Base-by-base conservation (phyloP, 768 basidiomycete genomes). In the Agrocybe pediades region DNA sequence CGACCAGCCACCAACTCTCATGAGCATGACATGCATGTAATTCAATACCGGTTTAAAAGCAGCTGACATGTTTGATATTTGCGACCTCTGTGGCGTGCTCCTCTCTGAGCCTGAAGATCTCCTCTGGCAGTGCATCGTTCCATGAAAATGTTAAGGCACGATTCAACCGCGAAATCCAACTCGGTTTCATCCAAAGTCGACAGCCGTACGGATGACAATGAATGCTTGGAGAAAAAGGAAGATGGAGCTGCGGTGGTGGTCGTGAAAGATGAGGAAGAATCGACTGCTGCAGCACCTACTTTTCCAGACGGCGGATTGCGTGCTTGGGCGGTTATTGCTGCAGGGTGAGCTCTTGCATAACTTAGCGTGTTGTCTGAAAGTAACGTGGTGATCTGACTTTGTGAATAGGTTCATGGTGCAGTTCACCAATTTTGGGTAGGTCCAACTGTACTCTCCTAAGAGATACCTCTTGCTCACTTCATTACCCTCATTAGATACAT, bases 391-490 rank as follows among this genome's bases (percentile, higher is more conserved):
- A 16, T 11, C 20, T 15, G 33, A 16, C 2, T 43, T 26, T 36
- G 26, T 20, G 7, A 4, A 1, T 43, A 74, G 74, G 17, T 74
- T 70, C 53, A 44, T 76, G 9, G 52, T 72, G 9, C 74, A 76
- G 51, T 75, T 74, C 46, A 66, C 66, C n/a, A 72, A 71, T 17
- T 77, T 78, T 56, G 77, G 77, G 71, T 74, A 49, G 5, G 50
- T 43, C 49, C 48, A 41, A 11, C 21, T 25, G 20, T 3, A 16
- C 25, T 17, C 21, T 15, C 45, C 17, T 26, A 50, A 7, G 21
- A 29, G 41, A 13, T 13, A 7, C 50, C 20, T 9, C 17, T 46
- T 16, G 27, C 2, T 49, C 21, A 3, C 43, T 33, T 41, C 21
- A 5, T 17, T 29, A 9, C 41, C 27, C 20, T 24, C 42, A 21